phyloP scores from a whole-genome alignment of 73 alveolate genomes.

The Vitrella brassicaformis region DNA sequence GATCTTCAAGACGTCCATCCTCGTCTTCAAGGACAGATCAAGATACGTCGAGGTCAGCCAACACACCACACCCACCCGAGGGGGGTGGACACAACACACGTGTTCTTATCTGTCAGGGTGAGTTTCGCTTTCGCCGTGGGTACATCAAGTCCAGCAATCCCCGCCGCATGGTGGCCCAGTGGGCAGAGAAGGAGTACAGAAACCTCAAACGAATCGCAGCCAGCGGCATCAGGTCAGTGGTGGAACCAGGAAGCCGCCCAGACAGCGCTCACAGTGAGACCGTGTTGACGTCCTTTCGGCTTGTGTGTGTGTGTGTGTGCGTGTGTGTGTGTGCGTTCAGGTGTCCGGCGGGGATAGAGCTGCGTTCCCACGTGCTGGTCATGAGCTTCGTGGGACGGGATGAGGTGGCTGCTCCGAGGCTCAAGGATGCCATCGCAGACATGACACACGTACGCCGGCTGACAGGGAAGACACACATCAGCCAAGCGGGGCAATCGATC shows the following conservation, averaged over 20 bases:
- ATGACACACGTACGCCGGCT: too few species aligned
- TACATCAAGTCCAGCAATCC: conserved; percentile 93
- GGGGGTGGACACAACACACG: too few species aligned
- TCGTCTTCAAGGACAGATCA: conserved; percentile 97
- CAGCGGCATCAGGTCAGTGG: conserved; percentile 83
- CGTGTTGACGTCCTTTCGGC: not conserved
- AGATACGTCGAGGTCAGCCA: conserved; percentile 69
- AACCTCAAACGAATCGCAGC: conserved; percentile 83
- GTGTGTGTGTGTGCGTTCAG: conserved; percentile 29
- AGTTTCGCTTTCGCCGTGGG: conserved; percentile 95
- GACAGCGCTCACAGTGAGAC: too few species aligned
- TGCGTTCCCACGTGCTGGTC: conserved; percentile 84
- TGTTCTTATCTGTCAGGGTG: too few species aligned
- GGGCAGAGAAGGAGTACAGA: conserved; percentile 99
- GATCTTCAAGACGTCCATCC: conserved; percentile 94
- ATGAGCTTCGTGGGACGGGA: conserved; percentile 97
- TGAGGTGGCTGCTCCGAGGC: conserved; percentile 97
- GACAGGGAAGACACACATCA: too few species aligned
- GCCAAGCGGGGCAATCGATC: too few species aligned
- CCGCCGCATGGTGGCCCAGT: conserved; percentile 94
- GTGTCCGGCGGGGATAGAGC: conserved; percentile 85
- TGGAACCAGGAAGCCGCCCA: too few species aligned
- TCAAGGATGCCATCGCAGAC: conserved; percentile 85
- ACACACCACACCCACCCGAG: too few species aligned
- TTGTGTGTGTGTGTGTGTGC: not conserved